Evolutionary conservation across 108 stramenopile genomes (phyloP), one percentile per base, ranked within the genome.

Genomic region (Cyclotella cryptica): DNA sequence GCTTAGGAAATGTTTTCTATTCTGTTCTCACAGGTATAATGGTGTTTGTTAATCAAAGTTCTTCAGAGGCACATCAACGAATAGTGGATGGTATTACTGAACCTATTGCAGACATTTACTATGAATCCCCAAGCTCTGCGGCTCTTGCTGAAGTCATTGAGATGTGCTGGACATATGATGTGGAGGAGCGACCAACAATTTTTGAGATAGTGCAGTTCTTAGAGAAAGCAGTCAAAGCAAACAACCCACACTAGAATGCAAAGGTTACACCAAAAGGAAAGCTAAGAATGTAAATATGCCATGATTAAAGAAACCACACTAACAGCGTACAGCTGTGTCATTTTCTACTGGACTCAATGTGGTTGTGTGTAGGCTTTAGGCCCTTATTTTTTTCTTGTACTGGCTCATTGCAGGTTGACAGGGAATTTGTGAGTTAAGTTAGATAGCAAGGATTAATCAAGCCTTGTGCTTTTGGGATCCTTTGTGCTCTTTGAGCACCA

Each of bases 1-100:
- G 87, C 62, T 45, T 92, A 21, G 92, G 88, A 14, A 90, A 92
- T 81, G 88, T 90, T 17, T 76, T 88, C 44, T 88, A 88, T 54
- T 46, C 84, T 29, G 66, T 92, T 44, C 73, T 90, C 58, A 87
- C 87, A 0, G 88, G 87, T 22, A 40, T 49, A 42, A 29, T 71
- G 13, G 77, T 78, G 2, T 57, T 57, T 51, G 40, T 58, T 19
- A 30, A 53, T 22, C 13, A 29, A 45, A 43, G 69, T 30, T 19
- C 10, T 10, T 10, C 12, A 17, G 63, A 78, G 26, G 24, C 55
- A 11, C 54, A 52, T 13, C 19, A 43, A 11, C 61, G 55, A 51
- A 69, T 78, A 40, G 59, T 65, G 13, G 51, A 62, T 28, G 79
- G 79, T 26, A 24, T 60, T 2, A 80, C 57, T 35, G 18, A 66